Evolutionary conservation across 352 stramenopile species (phyloP), one percentile per base, ranked within the genome.

Genomic region (Pilasporangium apinafurcum): DNA sequence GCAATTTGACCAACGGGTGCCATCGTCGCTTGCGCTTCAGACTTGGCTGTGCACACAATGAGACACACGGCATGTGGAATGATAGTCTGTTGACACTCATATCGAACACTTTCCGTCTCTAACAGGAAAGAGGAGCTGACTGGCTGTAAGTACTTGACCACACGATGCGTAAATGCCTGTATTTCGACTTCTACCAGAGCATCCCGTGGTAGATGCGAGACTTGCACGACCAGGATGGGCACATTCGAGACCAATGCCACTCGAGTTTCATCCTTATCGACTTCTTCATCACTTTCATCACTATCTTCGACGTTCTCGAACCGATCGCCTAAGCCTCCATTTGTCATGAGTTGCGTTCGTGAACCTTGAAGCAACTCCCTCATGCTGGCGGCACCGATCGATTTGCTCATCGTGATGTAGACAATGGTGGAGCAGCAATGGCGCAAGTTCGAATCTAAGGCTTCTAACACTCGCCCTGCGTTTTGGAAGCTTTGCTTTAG

Each of bases 151-250:
- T 78, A 69, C 44, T 86, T 84, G 22, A 85, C 17, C 10, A 70
- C 63, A 14, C 65, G 62, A 37, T 91, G 75, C 9, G 75, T 87
- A 18, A 94, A 55, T 13, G 78, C 75, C 48, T 87, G 68, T 2
- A 91, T 58, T 40, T 94, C 82, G 8, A 86, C 68, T 21, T 94
- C 82, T 2, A 92, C 66, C 1, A 88, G 65, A 21, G 77, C 80
- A 33, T 76, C 51, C 13, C 77, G 71, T 4, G 82, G 82, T 44
- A 94, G 48, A 35, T 58, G 65, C 17, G 80, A 83, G n/a, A 92
- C 54, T 33, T 85, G 63, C 18, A 91, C 58, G 10, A 79, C 57
- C 32, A 87, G 48, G 36, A 91, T 22, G 16, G 82, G 82, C 5
- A 59, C 53, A n/a, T 74, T 30, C 24, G 49, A 56, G 6, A 68